These are phyloP conservation scores for Hordeum pubiflorum DNA, from an alignment of 202 grass and related monocot species.

Conservation along the genomic window DNA sequence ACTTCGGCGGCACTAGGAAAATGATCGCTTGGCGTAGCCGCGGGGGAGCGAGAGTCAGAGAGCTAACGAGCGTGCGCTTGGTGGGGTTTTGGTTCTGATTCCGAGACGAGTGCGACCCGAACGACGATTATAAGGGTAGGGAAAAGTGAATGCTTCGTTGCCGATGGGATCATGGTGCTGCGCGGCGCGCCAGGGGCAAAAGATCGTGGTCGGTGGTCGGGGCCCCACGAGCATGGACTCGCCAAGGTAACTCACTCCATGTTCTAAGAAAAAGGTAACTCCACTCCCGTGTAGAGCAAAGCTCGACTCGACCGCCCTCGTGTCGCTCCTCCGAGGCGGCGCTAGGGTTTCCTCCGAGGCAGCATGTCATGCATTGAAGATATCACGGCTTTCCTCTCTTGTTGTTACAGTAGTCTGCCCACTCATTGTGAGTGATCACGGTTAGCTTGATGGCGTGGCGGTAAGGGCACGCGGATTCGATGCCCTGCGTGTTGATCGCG, in stretches of 20 bases:
- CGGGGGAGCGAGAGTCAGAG: neutral
- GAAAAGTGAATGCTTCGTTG: neutral
- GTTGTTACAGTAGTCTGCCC: no score
- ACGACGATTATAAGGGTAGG: conserved; percentile 23
- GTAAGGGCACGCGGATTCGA: no score
- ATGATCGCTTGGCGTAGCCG: conserved; percentile 2
- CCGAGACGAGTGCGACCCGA: conserved; percentile 2
- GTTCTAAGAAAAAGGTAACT: no score
- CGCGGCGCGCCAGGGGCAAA: neutral
- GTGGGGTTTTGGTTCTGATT: conserved; percentile 22
- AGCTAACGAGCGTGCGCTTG: neutral
- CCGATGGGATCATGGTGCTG: neutral
- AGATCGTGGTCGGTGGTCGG: conserved; percentile 17
- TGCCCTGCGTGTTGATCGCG: no score
- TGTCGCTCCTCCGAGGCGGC: no score
- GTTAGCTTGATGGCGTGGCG: no score
- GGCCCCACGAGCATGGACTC: conserved; percentile 25
- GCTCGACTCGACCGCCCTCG: no score
- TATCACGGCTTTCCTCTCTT: no score
- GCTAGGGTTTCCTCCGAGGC: no score
- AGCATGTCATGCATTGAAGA: no score
- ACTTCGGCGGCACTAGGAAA: neutral
- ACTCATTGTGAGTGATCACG: no score
- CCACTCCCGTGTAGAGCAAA: no score
- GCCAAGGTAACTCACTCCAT: neutral